A percentile compares a stretch with the other conserved stretches of the same genome.
Evolutionary conservation across 306 rosid species (phyloP).

Genomic region (Vigna reflexopilosa): DNA sequence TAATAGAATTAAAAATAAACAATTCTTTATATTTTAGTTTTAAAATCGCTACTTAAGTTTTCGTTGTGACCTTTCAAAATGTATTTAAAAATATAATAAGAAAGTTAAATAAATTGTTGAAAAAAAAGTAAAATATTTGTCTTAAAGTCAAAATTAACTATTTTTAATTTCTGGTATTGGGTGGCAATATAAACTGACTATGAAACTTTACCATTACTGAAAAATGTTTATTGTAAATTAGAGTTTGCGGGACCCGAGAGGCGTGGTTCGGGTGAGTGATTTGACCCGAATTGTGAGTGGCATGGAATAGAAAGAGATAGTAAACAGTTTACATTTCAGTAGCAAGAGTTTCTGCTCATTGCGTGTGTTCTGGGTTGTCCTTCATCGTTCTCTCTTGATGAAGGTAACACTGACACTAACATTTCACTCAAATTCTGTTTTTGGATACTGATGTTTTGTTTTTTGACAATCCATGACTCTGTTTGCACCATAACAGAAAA

Average conservation of each 20-base stretch:
- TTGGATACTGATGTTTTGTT: not conserved
- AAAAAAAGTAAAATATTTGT: too few relatives aligned
- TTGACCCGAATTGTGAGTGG: conserved; percentile 5
- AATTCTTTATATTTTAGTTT: too few relatives aligned
- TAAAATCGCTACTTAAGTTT: too few relatives aligned
- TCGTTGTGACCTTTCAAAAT: too few relatives aligned
- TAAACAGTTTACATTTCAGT: not conserved
- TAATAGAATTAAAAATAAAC: too few relatives aligned
- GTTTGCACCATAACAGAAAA: not conserved
- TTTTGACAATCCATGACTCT: not conserved
- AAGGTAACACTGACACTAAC: not conserved
- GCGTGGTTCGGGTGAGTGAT: not conserved
- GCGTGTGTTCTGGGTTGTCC: not conserved
- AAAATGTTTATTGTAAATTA: not conserved
- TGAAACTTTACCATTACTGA: not conserved
- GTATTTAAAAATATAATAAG: too few relatives aligned
- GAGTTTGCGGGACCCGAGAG: conserved; percentile 3
- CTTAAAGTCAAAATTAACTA: too few relatives aligned
- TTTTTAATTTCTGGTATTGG: too few relatives aligned
- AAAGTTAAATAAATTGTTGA: too few relatives aligned
- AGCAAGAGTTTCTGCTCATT: conserved; percentile 8
- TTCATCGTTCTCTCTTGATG: not conserved
- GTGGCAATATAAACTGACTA: too few relatives aligned
- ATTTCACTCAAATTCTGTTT: not conserved
- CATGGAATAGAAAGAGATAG: not conserved